phyloP scores from a whole-genome alignment of 208 protist species.

The Leptomonas seymouri region DNA sequence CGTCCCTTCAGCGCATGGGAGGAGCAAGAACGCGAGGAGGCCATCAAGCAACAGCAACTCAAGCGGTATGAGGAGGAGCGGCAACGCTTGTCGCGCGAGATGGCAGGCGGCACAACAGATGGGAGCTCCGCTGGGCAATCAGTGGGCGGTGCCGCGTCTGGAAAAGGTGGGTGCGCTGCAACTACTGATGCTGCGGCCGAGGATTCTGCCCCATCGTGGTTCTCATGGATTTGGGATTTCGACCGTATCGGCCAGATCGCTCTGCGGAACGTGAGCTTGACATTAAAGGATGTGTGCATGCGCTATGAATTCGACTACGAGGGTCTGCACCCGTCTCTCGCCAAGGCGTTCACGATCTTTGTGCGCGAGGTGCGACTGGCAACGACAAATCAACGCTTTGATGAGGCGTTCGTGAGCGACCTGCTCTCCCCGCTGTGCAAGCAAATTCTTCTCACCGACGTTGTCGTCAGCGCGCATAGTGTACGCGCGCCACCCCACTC shows the following conservation, averaged over 20 bases:
- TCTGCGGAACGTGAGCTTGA: slow-evolving; percentile 54
- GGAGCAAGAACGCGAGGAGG: slow-evolving; percentile 51
- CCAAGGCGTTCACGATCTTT: slow-evolving; percentile 44
- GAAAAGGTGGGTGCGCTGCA: background rate
- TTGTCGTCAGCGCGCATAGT: slow-evolving; percentile 22
- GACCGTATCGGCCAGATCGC: slow-evolving; percentile 60
- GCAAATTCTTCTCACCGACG: slow-evolving; percentile 11
- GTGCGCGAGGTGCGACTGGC: slow-evolving; percentile 46
- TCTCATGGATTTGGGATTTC: slow-evolving; percentile 39
- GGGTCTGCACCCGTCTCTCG: slow-evolving; percentile 55
- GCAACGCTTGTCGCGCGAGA: slow-evolving; percentile 10
- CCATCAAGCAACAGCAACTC: slow-evolving; percentile 70
- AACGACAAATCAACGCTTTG: slow-evolving; percentile 54
- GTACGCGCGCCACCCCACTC: background rate
- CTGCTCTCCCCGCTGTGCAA: slow-evolving; percentile 23
- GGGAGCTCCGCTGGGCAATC: background rate
- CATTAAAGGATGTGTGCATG: slow-evolving; percentile 49
- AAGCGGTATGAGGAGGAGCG: slow-evolving; percentile 52
- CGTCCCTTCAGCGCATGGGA: slow-evolving; percentile 53
- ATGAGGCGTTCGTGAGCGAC: slow-evolving; percentile 45
- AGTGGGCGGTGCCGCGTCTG: background rate
- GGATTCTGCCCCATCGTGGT: slow-evolving; percentile 15
- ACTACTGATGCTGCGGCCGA: background rate
- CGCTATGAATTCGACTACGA: slow-evolving; percentile 73
- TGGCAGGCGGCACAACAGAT: background rate